Base-by-base conservation (phyloP, 2,329 filamentous ascomycete genomes). In the Sarocladium kiliense region DNA sequence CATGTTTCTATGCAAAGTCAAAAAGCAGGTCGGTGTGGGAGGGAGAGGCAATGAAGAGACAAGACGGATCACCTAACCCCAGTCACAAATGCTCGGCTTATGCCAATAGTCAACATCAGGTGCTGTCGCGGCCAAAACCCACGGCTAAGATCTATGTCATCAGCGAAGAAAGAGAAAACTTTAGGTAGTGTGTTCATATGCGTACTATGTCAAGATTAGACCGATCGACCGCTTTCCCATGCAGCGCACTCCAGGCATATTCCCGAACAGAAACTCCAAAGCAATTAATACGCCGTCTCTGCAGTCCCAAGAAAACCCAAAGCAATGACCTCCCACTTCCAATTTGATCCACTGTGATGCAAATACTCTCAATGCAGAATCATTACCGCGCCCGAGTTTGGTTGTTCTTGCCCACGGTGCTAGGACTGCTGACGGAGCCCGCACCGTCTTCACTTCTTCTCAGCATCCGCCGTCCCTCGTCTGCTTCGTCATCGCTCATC, bases 401-500 rank as follows among this genome's bases (percentile, higher is more conserved):
- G 19, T 72, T 66, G 25, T 68, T 71, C 45, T 68, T 65, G n/a
- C 68, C 67, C 11, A 67, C 59, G 6, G 66, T 68, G 55, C 64
- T 66, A 1, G 78, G 77, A 55, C 74, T 80, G 54, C 64, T 69
- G 16, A 60, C 59, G 3, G 47, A 51, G 11, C 47, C 47, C 14
- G 10, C 18, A 9, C 71, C 69, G n/a, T 64, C 58, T 21, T 56
- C 55, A 54, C 60, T 62, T 26, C 61, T 61, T 42, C 71, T 71
- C 54, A 72, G 68, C 62, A 74, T 73, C 18, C 67, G 62, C 3
- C 67, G 68, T 19, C 67, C 64, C 41, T 76, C 76, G 12, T 81
- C 84, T 3, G 87, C 87, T 74, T 96, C 76, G 18, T 95, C 91
- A 44, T 96, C 92, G 56, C 88, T 94, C 68, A 92, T 92, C 37